Conservation (phyloP, 1,139 yeast genomes). For the Candida tetrigidarum region DNA sequence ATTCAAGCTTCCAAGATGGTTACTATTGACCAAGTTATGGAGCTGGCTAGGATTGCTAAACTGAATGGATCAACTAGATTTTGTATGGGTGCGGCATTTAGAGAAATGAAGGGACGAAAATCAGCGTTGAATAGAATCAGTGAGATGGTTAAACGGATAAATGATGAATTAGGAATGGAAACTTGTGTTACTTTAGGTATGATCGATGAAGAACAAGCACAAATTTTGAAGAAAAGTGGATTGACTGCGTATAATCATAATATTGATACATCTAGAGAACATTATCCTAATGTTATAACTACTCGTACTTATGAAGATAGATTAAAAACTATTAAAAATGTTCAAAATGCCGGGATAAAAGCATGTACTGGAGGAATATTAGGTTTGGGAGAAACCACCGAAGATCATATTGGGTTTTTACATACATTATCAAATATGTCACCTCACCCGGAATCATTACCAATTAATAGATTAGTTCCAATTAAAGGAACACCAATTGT, state of each 20-base stretch:
- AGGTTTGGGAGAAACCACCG: constrained; percentile 76
- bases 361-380: constrained; percentile 84
- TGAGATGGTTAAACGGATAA: constrained; percentile 67
- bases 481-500: constrained; percentile 81
- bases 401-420: constrained; percentile 72
- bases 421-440: constrained; percentile 70
- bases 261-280: constrained; percentile 79
- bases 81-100: constrained; percentile 90
- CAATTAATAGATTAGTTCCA: constrained; percentile 80
- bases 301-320: constrained; percentile 76
- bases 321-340: constrained; percentile 64
- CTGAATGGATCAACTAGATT: constrained; percentile 75
- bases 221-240: constrained; percentile 64
- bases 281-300: constrained; percentile 71
- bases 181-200: constrained; percentile 83
- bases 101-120: constrained; percentile 82
- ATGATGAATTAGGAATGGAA: constrained; percentile 67
- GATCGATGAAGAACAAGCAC: constrained; percentile 67
- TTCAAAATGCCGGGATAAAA: constrained; percentile 65
- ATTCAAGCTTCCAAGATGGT: constrained; percentile 69
- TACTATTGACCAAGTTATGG: constrained; percentile 61
- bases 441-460: constrained; percentile 77
- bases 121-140: constrained; percentile 65
- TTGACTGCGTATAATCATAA: constrained; percentile 84
- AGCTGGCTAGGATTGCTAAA: constrained; percentile 68